Evolutionary conservation across 2,329 filamentous ascomycete species (phyloP).

Genomic region (Penicillium hordei): DNA sequence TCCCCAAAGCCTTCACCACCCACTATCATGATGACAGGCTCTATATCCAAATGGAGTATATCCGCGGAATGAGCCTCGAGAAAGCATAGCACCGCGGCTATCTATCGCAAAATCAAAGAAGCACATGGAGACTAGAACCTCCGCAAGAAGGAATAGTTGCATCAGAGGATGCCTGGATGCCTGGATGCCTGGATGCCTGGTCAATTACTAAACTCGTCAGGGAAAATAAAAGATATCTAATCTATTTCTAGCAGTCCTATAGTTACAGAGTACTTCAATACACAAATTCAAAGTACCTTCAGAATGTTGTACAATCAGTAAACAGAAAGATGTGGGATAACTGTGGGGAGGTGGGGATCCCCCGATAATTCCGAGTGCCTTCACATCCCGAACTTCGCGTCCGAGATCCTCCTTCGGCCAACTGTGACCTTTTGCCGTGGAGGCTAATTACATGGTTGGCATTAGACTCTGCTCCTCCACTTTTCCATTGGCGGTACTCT

Average conservation of each 20-base stretch:
- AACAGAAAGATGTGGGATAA: background rate
- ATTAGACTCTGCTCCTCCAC: background rate
- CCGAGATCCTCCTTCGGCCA: background rate
- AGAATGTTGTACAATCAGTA: background rate
- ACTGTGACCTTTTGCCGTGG: background rate
- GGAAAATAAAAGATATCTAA: background rate
- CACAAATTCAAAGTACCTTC: background rate
- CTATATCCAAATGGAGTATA: slow-evolving; percentile 1
- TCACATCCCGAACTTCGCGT: slow-evolving; percentile 2
- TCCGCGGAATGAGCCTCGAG: background rate
- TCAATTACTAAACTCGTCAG: background rate
- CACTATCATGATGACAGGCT: background rate
- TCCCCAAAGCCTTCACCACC: background rate
- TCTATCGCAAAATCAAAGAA: background rate
- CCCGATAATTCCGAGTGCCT: background rate
- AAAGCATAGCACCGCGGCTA: background rate
- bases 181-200: background rate
- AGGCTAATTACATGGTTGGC: background rate
- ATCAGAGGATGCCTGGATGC: background rate
- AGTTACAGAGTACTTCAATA: background rate
- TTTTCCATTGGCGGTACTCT: background rate
- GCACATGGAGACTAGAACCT: background rate
- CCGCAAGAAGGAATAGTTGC: slow-evolving; percentile 1
- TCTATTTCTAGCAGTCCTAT: background rate
- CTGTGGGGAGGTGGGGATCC: background rate